Conservation (phyloP, 2,329 filamentous ascomycete genomes). For the Aspergillus candidus region DNA sequence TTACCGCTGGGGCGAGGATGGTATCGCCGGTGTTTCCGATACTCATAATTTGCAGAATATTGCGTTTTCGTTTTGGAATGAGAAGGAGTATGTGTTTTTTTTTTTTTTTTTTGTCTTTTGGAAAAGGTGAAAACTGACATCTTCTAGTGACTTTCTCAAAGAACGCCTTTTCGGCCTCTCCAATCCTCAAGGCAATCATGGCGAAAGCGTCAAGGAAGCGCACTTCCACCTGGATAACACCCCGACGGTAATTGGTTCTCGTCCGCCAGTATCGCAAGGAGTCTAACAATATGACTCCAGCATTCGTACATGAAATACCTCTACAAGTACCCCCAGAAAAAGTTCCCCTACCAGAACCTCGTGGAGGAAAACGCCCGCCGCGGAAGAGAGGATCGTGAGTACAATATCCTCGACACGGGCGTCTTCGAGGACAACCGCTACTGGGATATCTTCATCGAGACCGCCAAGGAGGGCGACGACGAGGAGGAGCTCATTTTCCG, state of each 20-base stretch:
- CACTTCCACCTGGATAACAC: constrained; percentile 97
- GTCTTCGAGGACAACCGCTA: constrained; percentile 84
- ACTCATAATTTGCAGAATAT: constrained; percentile 88
- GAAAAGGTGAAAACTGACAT: too few species aligned
- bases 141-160: constrained; percentile 74
- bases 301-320: constrained; percentile 99
- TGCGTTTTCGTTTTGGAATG: constrained; percentile 96
- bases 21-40: constrained; percentile 92
- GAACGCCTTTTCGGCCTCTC: constrained; percentile 92
- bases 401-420: constrained; percentile 85
- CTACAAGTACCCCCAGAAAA: constrained; percentile 91
- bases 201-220: constrained; percentile 92
- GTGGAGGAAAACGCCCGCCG: constrained; percentile 76
- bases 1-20: constrained; percentile 94
- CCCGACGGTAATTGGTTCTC: constrained; percentile 52
- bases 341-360: constrained; percentile 87
- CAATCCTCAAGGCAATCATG: constrained; percentile 95
- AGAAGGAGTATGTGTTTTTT: constrained; percentile 67
- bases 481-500: constrained; percentile 89
- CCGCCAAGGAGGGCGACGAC: constrained; percentile 87
- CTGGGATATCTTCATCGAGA: constrained; percentile 97
- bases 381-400: constrained; percentile 72
- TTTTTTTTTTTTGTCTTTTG: background rate
- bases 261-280: background rate
- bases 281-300: constrained; percentile 39